A percentile compares a stretch with the other conserved stretches of the same genome.
phyloP scores from a whole-genome alignment of 108 stramenopile species.

The Cyclotella distinguenda region DNA sequence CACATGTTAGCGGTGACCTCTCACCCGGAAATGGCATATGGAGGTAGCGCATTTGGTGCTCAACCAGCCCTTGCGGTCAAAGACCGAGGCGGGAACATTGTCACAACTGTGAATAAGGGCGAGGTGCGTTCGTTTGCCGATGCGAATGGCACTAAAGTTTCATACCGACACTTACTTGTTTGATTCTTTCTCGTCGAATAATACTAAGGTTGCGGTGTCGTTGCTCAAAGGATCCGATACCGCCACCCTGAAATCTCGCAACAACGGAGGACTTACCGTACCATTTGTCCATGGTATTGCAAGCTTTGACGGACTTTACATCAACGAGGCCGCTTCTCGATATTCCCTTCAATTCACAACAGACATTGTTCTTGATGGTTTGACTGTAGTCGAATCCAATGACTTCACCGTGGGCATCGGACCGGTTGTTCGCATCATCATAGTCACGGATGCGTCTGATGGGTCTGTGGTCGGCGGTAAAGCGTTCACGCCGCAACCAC shows the following conservation, averaged over 20 bases:
- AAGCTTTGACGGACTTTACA: conserved; percentile 25
- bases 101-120: conserved; percentile 34
- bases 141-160: background rate
- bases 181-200: background rate
- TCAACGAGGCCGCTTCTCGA: conserved; percentile 33
- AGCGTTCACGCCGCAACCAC: conserved; percentile 43
- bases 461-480: conserved; percentile 44
- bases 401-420: conserved; percentile 46
- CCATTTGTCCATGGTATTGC: conserved; percentile 32
- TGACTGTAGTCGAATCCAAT: conserved; percentile 22
- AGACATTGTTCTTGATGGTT: conserved; percentile 31
- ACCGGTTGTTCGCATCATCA: conserved; percentile 6
- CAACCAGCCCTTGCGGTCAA: conserved; percentile 45
- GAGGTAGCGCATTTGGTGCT: conserved; percentile 34
- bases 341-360: conserved; percentile 49
- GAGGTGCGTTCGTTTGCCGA: conserved; percentile 13
- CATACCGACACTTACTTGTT: background rate
- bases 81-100: conserved; percentile 52
- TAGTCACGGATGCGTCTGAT: conserved; percentile 33
- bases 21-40: conserved; percentile 41
- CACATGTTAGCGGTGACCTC: conserved; percentile 27
- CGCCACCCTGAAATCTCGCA: conserved; percentile 10
- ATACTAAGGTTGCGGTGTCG: conserved; percentile 23
- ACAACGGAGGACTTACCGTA: conserved; percentile 17
- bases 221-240: conserved; percentile 12